Evolutionary conservation across 2,329 filamentous ascomycete species (phyloP).

Genomic region (Aspergillus cejpii): DNA sequence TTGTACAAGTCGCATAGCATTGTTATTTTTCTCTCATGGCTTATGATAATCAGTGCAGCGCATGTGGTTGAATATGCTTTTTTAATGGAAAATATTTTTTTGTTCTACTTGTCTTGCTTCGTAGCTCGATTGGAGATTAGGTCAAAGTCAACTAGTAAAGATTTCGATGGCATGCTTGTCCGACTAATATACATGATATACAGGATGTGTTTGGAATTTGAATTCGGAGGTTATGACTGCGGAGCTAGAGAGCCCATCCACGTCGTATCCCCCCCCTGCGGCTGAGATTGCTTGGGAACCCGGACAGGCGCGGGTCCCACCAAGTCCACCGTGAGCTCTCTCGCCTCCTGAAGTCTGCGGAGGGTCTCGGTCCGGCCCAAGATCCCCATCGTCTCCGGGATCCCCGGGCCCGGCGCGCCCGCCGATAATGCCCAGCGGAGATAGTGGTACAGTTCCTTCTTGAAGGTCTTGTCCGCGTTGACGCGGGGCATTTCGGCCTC

Average conservation of each 20-base stretch:
- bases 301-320: slow-evolving; percentile 9
- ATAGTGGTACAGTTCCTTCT: slow-evolving; percentile 48
- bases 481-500: slow-evolving; percentile 18
- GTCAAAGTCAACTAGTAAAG: too few relatives aligned
- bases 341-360: slow-evolving; percentile 40
- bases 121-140: too few relatives aligned
- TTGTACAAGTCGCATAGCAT: slow-evolving; percentile 18
- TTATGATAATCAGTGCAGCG: slow-evolving; percentile 23
- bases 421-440: slow-evolving; percentile 52
- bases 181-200: too few relatives aligned
- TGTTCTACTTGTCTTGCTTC: slow-evolving; percentile 8
- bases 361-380: slow-evolving; percentile 50
- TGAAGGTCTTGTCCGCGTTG: slow-evolving; percentile 32
- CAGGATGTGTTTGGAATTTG: too few relatives aligned
- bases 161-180: too few relatives aligned
- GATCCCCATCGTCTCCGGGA: slow-evolving; percentile 49
- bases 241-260: slow-evolving; percentile 35
- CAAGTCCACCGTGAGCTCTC: slow-evolving; percentile 23
- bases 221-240: neutral
- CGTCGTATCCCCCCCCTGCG: slow-evolving; percentile 17
- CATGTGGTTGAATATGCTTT: slow-evolving; percentile 6
- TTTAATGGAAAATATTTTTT: slow-evolving; percentile 6
- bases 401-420: slow-evolving; percentile 48
- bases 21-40: slow-evolving; percentile 14
- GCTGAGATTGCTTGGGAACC: neutral